Base-by-base conservation (phyloP, 306 rosid species). In the Medicago ruthenica region DNA sequence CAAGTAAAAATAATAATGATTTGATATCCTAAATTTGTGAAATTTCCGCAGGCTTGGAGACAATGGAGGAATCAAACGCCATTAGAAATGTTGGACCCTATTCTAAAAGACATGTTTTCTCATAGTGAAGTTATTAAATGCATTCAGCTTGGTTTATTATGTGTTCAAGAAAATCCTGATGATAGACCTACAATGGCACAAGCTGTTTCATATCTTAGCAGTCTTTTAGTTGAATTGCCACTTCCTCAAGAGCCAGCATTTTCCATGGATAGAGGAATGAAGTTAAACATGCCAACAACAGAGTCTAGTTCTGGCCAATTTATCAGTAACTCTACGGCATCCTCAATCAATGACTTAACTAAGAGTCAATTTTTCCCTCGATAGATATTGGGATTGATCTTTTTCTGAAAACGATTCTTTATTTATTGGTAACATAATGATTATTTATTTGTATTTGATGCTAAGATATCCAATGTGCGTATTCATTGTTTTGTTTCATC, bases 31-130 rank as follows among this genome's bases (percentile, higher is more conserved):
- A 41, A 64, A 53, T 55, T 55, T 8, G 34, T 9, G 34, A 75
- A 41, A 41, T 59, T 36, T 2, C 16, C 79, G 82, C 70, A 84
- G 89, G 85, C 82, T 62, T 88, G 93, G 90, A 83, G 39, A 57
- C 77, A 58, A 20, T 86, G 85, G 87, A 82, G 44, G 17, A 75
- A 83, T 5, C 75, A 86, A 15, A 58, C 18, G 9, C 40, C 83
- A 1, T 61, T 76, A 13, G 77, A 82, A 41, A 53, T 84, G 47
- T 39, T 82, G 81, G 92, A 89, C 79, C 86, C 83, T 3, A 20
- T 50, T 11, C 27, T 89, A 7, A 42, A 40, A 55, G 76, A 77
- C 5, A 47, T 80, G 10, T 80, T 20, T 41, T 71, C 70, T 9
- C 69, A 41, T 14, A 17, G 9, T 24, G 92, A 87, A 86, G 85